phyloP scores from a whole-genome alignment of 202 grass and related monocot species.

The Zizania palustris region DNA sequence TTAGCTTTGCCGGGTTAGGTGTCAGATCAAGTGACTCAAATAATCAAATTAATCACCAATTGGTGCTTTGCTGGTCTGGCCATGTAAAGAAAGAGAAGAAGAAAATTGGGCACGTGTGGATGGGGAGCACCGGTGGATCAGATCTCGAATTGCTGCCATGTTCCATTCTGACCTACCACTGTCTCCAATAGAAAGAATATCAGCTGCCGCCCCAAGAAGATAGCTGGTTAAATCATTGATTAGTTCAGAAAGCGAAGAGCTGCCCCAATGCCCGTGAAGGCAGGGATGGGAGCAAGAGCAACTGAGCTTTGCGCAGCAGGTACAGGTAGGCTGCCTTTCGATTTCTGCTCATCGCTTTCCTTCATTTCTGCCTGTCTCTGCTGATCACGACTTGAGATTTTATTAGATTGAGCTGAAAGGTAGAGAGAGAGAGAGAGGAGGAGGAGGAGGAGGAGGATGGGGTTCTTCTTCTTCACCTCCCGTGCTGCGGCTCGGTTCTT shows the following conservation, averaged over 20 bases:
- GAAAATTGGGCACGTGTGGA: not conserved
- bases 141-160: constrained; percentile 6
- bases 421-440: not conserved
- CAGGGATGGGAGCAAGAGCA: too few species aligned
- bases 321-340: not conserved
- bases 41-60: not conserved
- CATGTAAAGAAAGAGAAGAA: not conserved
- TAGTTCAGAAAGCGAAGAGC: not conserved
- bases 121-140: not conserved
- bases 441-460: constrained; percentile 55
- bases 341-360: constrained; percentile 34
- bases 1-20: too few species aligned
- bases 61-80: not conserved
- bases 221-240: not conserved
- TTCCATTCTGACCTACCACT: not conserved
- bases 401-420: constrained; percentile 8
- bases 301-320: not conserved
- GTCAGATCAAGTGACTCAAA: too few species aligned
- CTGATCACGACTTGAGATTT: constrained; percentile 15
- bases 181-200: not conserved
- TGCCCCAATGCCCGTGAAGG: not conserved
- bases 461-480: constrained; percentile 55
- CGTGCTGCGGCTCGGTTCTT: constrained; percentile 37
- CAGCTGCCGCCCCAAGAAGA: not conserved
- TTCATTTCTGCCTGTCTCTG: not conserved